Base-by-base conservation (phyloP, 768 basidiomycete species). In the Coprinopsis cinerea region DNA sequence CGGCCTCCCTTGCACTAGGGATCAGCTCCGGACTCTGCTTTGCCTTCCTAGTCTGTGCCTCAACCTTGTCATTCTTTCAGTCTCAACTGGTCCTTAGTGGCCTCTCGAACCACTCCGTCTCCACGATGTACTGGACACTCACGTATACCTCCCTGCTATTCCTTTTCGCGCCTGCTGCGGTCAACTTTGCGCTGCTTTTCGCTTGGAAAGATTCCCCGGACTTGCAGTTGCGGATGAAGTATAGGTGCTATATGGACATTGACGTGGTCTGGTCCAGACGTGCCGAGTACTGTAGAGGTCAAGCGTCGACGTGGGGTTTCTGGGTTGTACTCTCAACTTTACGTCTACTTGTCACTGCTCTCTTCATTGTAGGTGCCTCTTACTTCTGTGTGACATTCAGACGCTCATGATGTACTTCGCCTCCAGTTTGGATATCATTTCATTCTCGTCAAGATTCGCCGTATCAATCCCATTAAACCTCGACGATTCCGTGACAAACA, bases 181-280 rank as follows among this genome's bases (percentile, higher is more conserved):
- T 72, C 55, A 88, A 84, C 57, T 53, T 86, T 34, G 73, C 67
- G 6, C 62, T 88, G 18, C 67, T 82, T 34, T 70, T 74, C 35
- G 44, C 73, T 7, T 85, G 83, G 83, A 73, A 69, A 55, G 62
- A 68, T 18, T 60, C 70, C 9, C 44, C 68, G 1, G 62, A 70
- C 47, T 30, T 61, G 24, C 69, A 69, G 47, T 53, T 77, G 37
- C 65, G 67, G 47, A 57, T 68, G 30, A 61, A 58, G 20, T 61
- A 62, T 37, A 73, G 79, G n/a, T 88, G 87, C 52, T 63, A 66
- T 39, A 70, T 84, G 66, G 81, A 85, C 53, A 67, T 87, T 36
- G 87, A 88, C 58, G 69, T 81, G 36, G 65, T 82, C 9, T 89
- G 87, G 87, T 74, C 78, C 3, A 67, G 70, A 11, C 61, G 65